Conservation (phyloP, 2,329 filamentous ascomycete species). For the Aaosphaeria arxii region DNA sequence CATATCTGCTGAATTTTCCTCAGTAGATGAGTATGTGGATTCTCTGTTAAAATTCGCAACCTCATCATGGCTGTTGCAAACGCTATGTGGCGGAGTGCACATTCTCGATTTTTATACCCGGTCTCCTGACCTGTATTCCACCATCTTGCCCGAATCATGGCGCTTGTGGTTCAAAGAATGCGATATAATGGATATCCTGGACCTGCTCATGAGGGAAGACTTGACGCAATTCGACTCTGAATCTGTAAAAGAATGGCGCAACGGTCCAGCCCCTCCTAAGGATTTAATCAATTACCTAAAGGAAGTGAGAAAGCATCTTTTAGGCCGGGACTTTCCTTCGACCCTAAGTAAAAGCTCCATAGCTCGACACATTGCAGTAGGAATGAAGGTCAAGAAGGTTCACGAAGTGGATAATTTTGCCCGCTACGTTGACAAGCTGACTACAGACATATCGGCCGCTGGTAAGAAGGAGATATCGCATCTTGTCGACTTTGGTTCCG, state of each 20-base stretch:
- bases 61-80: slow-evolving; percentile 73
- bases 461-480: slow-evolving; percentile 62
- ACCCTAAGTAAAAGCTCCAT: slow-evolving; percentile 53
- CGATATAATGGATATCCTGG: slow-evolving; percentile 72
- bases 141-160: slow-evolving; percentile 77
- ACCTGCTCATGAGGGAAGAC: slow-evolving; percentile 78
- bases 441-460: slow-evolving; percentile 45
- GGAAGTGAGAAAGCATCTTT: slow-evolving; percentile 65
- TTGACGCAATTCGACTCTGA: slow-evolving; percentile 44
- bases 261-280: slow-evolving; percentile 44
- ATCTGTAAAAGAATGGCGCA: slow-evolving; percentile 37
- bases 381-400: slow-evolving; percentile 94
- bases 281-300: slow-evolving; percentile 70
- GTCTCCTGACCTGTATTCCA: slow-evolving; percentile 76
- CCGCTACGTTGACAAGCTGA: slow-evolving; percentile 73
- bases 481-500: slow-evolving; percentile 92
- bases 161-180: slow-evolving; percentile 69
- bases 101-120: slow-evolving; percentile 94
- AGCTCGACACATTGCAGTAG: slow-evolving; percentile 71
- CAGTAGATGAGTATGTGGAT: slow-evolving; percentile 73
- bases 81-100: slow-evolving; percentile 94
- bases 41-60: slow-evolving; percentile 74
- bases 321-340: slow-evolving; percentile 59
- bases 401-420: slow-evolving; percentile 93
- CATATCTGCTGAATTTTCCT: slow-evolving; percentile 65